These are phyloP conservation scores for Rostrohypoxylon terebratum DNA, from an alignment of 495 filamentous ascomycete genomes.

Conservation along the genomic window DNA sequence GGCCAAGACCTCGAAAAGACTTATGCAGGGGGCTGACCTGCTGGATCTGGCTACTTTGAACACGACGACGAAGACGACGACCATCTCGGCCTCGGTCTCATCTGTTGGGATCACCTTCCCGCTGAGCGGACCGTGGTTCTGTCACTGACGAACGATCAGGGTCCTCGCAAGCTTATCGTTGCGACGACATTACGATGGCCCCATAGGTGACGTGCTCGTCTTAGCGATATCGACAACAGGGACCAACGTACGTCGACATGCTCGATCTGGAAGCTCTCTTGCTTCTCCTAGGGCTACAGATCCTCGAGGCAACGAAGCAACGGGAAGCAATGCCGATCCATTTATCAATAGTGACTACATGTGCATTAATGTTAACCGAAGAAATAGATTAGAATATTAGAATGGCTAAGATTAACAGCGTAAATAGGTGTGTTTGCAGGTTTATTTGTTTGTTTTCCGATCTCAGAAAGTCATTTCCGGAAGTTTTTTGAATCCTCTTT, in stretches of 20 bases:
- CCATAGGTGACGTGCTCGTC: slow-evolving; percentile 23
- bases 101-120: slow-evolving; percentile 23
- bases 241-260: slow-evolving; percentile 12
- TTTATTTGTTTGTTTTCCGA: slow-evolving; percentile 35
- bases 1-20: slow-evolving; percentile 30
- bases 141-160: slow-evolving; percentile 33
- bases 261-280: slow-evolving; percentile 30
- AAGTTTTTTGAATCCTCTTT: slow-evolving; percentile 33
- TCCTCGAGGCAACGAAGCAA: slow-evolving; percentile 22
- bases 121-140: slow-evolving; percentile 16
- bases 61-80: slow-evolving; percentile 16
- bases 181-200: slow-evolving; percentile 23
- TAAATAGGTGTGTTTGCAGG: slow-evolving; percentile 15
- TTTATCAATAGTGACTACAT: slow-evolving; percentile 39
- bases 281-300: slow-evolving; percentile 9
- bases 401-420: slow-evolving; percentile 34
- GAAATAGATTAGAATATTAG: slow-evolving; percentile 28
- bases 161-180: slow-evolving; percentile 32
- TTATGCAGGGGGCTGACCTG: slow-evolving; percentile 37
- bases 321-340: slow-evolving; percentile 42
- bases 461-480: slow-evolving; percentile 36
- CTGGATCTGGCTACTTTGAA: slow-evolving; percentile 27
- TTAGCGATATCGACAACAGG: slow-evolving; percentile 21
- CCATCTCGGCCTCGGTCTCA: slow-evolving; percentile 10
- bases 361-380: slow-evolving; percentile 31